Evolutionary conservation across 148 eudicot genomes (phyloP).

Genomic region (Dysphania ambrosioides): DNA sequence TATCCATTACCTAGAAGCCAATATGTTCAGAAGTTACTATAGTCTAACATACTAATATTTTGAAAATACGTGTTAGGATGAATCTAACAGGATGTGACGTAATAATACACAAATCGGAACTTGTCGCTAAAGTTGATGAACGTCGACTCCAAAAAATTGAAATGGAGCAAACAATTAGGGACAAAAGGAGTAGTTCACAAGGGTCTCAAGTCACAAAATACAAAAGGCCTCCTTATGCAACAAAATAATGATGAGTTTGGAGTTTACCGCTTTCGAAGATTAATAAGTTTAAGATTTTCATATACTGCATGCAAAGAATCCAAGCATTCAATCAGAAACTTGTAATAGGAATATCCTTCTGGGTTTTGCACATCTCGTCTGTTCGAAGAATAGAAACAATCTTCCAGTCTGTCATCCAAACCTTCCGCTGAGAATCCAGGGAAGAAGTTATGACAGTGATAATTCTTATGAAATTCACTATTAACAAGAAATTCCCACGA

Average conservation of each 20-base stretch:
- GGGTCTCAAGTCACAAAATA: background rate
- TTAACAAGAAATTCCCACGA: constrained; percentile 84
- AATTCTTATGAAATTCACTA: constrained; percentile 68
- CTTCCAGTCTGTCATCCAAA: constrained; percentile 29
- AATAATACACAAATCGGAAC: no score
- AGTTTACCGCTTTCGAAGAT: constrained; percentile 73
- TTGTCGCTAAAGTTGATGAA: no score
- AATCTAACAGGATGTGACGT: no score
- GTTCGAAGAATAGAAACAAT: constrained; percentile 29
- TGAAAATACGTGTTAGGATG: no score
- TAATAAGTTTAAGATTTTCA: constrained; percentile 82
- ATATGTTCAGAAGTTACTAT: background rate
- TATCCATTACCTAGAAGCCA: constrained; percentile 7
- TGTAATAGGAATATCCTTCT: constrained; percentile 33
- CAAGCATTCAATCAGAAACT: constrained; percentile 64
- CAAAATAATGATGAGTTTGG: background rate
- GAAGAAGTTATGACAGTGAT: constrained; percentile 34
- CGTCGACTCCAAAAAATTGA: background rate
- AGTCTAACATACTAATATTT: background rate
- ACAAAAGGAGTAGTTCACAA: background rate
- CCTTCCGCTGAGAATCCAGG: constrained; percentile 31
- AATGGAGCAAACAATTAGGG: background rate
- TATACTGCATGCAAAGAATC: constrained; percentile 84
- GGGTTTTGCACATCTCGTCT: constrained; percentile 23
- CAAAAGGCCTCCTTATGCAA: background rate